Conservation (phyloP, 1,284 basidiomycete genomes). For the Ganoderma lingzhi region DNA sequence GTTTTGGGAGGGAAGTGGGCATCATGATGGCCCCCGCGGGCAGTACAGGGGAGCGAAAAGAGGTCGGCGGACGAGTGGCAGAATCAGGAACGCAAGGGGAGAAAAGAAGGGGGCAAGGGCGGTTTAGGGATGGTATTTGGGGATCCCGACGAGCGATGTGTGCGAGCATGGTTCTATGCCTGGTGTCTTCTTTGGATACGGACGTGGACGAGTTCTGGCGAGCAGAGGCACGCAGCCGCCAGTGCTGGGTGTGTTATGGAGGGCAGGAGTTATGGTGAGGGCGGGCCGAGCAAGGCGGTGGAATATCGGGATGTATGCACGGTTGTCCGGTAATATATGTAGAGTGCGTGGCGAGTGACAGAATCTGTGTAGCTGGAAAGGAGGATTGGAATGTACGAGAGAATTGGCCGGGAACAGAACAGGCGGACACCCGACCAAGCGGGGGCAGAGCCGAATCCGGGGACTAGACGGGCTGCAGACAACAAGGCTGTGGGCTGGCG, state of each 20-base stretch:
- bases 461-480: not conserved
- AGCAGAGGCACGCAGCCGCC: not conserved
- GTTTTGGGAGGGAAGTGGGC: conserved; percentile 3
- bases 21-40: conserved; percentile 4
- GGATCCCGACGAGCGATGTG: conserved; percentile 6
- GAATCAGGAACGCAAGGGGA: conserved; percentile 13
- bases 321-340: not conserved
- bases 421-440: not conserved
- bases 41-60: conserved; percentile 2
- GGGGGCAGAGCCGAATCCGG: not conserved
- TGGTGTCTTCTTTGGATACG: not conserved
- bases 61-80: not conserved
- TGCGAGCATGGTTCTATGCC: not conserved
- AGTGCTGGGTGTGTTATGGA: not conserved
- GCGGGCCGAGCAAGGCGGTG: not conserved
- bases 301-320: not conserved
- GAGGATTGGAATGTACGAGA: not conserved
- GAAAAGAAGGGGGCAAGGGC: not conserved
- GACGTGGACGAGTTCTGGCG: conserved; percentile 2
- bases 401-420: too few species aligned
- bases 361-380: conserved; percentile 1
- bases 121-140: conserved; percentile 12
- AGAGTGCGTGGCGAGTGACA: not conserved
- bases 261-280: not conserved
- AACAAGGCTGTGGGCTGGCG: not conserved